Percentiles rank a stretch among this genome's conserved stretches.
Conservation (phyloP, 768 basidiomycete genomes). For the Daedaleopsis sinensis region DNA sequence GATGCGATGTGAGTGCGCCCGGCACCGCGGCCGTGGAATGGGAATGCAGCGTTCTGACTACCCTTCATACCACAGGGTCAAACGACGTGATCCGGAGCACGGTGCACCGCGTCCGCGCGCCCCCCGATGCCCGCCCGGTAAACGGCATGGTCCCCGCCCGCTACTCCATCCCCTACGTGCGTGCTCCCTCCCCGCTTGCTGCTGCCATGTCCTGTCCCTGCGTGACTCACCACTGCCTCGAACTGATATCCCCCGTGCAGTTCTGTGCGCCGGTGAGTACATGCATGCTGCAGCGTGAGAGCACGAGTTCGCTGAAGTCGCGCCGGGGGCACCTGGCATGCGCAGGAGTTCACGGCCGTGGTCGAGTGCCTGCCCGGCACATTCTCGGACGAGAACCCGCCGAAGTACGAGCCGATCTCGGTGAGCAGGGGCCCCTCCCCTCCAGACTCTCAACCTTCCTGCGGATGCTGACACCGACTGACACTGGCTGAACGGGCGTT, state of each 20-base stretch:
- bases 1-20: slow-evolving; percentile 46
- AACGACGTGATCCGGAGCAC: slow-evolving; percentile 49
- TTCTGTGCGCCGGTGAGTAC: slow-evolving; percentile 34
- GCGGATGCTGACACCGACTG: too few species aligned
- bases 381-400: slow-evolving; percentile 50
- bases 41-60: slow-evolving; percentile 1
- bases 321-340: too few species aligned
- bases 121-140: slow-evolving; percentile 25
- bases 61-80: slow-evolving; percentile 31
- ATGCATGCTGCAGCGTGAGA: neutral
- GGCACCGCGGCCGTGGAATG: too few species aligned
- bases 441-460: neutral
- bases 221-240: too few species aligned
- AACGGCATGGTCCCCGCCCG: slow-evolving; percentile 49
- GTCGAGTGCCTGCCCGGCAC: slow-evolving; percentile 54
- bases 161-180: slow-evolving; percentile 65
- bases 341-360: slow-evolving; percentile 24
- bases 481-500: too few species aligned
- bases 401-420: slow-evolving; percentile 50
- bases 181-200: slow-evolving; percentile 18
- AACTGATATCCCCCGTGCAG: slow-evolving; percentile 30
- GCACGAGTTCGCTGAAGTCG: too few species aligned
- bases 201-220: too few species aligned
- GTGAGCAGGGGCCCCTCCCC: slow-evolving; percentile 1
- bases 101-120: slow-evolving; percentile 54